Base-by-base conservation (phyloP, 352 stramenopile species). In the Phytophthora multivora region DNA sequence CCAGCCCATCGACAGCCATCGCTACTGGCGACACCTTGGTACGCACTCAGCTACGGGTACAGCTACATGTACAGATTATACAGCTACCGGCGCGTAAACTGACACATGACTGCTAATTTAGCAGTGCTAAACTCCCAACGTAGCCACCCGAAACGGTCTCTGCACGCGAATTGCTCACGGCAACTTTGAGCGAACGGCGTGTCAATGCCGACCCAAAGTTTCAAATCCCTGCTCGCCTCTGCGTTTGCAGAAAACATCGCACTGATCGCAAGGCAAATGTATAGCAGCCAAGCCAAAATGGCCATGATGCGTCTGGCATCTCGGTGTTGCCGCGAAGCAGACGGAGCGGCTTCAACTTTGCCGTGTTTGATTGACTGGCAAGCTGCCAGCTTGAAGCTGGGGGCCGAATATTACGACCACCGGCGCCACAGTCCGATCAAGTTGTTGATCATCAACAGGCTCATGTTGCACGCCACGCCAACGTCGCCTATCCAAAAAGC, bases 191-290 rank as follows among this genome's bases (percentile, higher is more conserved):
- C 28, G 26, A 57, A 43, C 56, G 25, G 43, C 59, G 51, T 63
- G 51, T 62, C 43, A 36, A 23, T 23, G 13, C 12, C 0, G 21
- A 2, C 21, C 52, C 43, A 67, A 66, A 66, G 43, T 61, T 66
- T 66, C 51, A 58, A 63, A 68, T 68, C 51, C n/a, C 11, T 43
- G 33, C 16, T 31, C 26, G 38, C 46, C 36, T 41, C 51, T 15
- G 13, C 12, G 13, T 15, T 30, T 21, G n/a, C 38, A 23, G 21
- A 4, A n/a, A 23, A 23, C 21, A 23, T 23, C 21, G 21, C 21
- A 23, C 21, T 23, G 21, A 23, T 23, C 21, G 21, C 21, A 23
- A 43, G 38, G 9, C 25, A 23, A 36, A 5, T 1, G 2, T 23
- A 4, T 23, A 12, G 23, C 18, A 26, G 18, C 41, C 41, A 23